Evolutionary conservation across 495 filamentous ascomycete genomes (phyloP), one percentile per base, ranked within the genome.

Genomic region (Corynascus novoguineensis): DNA sequence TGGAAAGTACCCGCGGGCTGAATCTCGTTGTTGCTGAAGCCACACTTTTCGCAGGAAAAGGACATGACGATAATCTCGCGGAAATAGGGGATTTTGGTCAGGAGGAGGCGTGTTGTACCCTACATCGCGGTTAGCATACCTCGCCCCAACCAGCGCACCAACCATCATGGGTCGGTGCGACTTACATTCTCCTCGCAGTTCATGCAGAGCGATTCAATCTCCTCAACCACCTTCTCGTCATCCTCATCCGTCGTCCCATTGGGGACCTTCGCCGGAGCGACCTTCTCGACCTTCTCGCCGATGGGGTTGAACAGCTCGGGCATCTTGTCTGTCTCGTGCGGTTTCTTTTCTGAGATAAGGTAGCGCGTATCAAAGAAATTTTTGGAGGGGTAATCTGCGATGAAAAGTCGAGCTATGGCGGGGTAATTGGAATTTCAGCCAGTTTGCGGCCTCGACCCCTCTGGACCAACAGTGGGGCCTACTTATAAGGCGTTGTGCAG

Each of bases 11-110:
- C 87, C 10, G 93, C 93, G 8, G 90, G 83, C 67, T 96, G 91
- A 55, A 97, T 84, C 64, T 95, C 89, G 68, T 90, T 91, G 76
- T 97, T 92, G 54, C 83, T 79, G 71, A 95, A 89, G 67, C 83
- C 72, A 75, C 93, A 99, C 67, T 96, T 81, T 1, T 86, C 81
- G 74, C 93, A 99, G 58, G 82, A 82, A 75, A 99, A 99, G 45
- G 91, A 96, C 83, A 96, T 95, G 60, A 99, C 81, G 59, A 99
- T 89, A 57, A 97, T 83, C 68, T 99, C 93, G 66, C 89, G 88
- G 80, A 99, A 97, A 77, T 85, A 97, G 21, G 93, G 95, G 21
- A 99, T 95, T 46, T 85, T 83, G 44, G 92, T 92, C 37, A 97
- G 82, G 22, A 97, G 79, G 24, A 98, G 78, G 46, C 88, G 83